Percentiles rank a stretch among this genome's conserved stretches.
phyloP scores from a whole-genome alignment of 805 yeast genomes.

The Barnettozyma botsteinii region DNA sequence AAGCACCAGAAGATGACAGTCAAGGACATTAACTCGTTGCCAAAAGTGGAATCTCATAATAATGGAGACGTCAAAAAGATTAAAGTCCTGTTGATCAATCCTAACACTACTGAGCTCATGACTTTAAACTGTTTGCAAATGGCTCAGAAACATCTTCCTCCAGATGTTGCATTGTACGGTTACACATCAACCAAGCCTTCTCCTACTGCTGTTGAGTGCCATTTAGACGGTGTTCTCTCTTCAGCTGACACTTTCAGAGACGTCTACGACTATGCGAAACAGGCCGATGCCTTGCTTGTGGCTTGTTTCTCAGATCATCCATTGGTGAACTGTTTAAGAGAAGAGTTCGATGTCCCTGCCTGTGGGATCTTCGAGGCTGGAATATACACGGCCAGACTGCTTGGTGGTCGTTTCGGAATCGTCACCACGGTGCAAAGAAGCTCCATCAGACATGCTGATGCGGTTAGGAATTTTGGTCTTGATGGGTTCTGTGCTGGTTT shows the following conservation, averaged over 20 bases:
- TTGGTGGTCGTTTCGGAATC: constrained; percentile 31
- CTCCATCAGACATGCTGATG: constrained; percentile 29
- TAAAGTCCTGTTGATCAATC: constrained; percentile 27
- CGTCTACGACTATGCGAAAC: constrained; percentile 23
- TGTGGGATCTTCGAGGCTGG: constrained; percentile 34
- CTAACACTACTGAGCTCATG: constrained; percentile 28
- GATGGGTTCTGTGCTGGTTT: constrained; percentile 30
- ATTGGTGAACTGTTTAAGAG: constrained; percentile 29
- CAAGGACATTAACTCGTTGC: constrained; percentile 12
- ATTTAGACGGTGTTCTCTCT: constrained; percentile 30
- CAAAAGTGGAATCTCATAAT: constrained; percentile 9
- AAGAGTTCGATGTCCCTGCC: constrained; percentile 30
- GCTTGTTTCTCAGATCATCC: constrained; percentile 35
- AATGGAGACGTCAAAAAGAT: constrained; percentile 5
- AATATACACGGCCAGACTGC: constrained; percentile 27
- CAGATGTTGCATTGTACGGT: constrained; percentile 28
- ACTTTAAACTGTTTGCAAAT: constrained; percentile 28
- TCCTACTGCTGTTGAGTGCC: constrained; percentile 30
- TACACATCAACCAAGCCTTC: constrained; percentile 27
- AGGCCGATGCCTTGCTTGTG: constrained; percentile 29
- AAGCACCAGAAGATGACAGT: constrained; percentile 3
- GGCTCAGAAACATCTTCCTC: constrained; percentile 25
- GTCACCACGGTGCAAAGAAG: constrained; percentile 28
- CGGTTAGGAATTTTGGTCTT: constrained; percentile 27
- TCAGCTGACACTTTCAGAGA: constrained; percentile 29